phyloP scores from a whole-genome alignment of 352 stramenopile genomes.

The Blastocystis sp. region DNA sequence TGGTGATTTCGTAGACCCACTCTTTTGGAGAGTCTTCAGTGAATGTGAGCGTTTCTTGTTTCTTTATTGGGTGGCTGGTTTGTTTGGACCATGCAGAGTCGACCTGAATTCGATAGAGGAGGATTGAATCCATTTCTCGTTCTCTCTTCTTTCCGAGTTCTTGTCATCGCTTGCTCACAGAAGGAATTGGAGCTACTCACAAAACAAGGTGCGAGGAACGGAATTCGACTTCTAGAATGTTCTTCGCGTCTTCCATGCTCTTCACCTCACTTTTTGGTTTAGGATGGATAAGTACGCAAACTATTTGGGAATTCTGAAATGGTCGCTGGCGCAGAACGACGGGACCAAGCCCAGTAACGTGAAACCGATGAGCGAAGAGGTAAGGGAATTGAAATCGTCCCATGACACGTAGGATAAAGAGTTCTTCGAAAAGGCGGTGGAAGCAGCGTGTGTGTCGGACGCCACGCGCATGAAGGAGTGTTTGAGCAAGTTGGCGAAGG shows the following conservation, averaged over 20 bases:
- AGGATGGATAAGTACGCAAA: slow-evolving; percentile 67
- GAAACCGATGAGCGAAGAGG: slow-evolving; percentile 60
- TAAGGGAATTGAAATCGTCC: not conserved
- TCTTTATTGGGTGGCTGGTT: no score
- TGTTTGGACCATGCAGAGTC: no score
- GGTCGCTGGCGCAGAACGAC: slow-evolving; percentile 64
- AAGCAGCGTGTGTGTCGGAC: slow-evolving; percentile 60
- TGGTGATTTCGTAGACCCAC: slow-evolving; percentile 28
- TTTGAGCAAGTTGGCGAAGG: slow-evolving; percentile 38
- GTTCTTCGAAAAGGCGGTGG: slow-evolving; percentile 72
- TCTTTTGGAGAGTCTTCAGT: slow-evolving; percentile 58
- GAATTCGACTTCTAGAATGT: slow-evolving; percentile 62
- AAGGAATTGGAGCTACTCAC: no score
- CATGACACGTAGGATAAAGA: slow-evolving; percentile 54
- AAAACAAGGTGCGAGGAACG: no score
- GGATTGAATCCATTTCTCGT: not conserved
- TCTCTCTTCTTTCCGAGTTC: no score
- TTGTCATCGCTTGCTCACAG: no score
- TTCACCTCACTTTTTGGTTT: not conserved
- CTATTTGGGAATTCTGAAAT: slow-evolving; percentile 73
- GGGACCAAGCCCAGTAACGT: slow-evolving; percentile 65
- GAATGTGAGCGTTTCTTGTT: not conserved
- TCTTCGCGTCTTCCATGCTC: not conserved
- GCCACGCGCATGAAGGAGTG: slow-evolving; percentile 59
- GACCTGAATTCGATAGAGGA: no score